A percentile compares a stretch with the other conserved stretches of the same genome.
Evolutionary conservation across 2,329 filamentous ascomycete species (phyloP).

Genomic region (Lachnellula arida): DNA sequence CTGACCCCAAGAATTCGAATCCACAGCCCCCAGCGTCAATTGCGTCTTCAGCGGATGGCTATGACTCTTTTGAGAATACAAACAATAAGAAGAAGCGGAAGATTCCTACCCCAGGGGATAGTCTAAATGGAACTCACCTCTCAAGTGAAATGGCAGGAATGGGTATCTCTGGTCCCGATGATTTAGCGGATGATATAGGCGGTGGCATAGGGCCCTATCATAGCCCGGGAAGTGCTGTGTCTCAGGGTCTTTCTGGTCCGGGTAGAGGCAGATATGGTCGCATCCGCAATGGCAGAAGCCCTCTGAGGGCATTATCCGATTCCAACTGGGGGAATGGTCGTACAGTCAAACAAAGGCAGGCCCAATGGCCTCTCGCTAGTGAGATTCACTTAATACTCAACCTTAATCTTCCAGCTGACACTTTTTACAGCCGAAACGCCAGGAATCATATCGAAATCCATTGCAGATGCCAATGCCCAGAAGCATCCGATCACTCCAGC

Average conservation of each 20-base stretch:
- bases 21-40: conserved; percentile 61
- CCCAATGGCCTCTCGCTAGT: conserved; percentile 29
- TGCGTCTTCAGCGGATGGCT: conserved; percentile 73
- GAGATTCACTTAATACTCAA: conserved; percentile 21
- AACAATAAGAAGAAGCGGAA: conserved; percentile 99
- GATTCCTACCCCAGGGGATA: conserved; percentile 82
- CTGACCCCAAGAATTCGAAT: conserved; percentile 43
- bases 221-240: conserved; percentile 48
- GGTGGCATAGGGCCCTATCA: conserved; percentile 48
- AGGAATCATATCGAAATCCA: conserved; percentile 88
- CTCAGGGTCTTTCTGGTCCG: conserved; percentile 73
- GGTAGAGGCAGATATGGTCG: conserved; percentile 82
- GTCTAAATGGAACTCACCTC: conserved; percentile 38
- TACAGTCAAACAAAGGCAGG: conserved; percentile 29
- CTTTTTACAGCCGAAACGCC: conserved; percentile 45
- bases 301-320: conserved; percentile 56
- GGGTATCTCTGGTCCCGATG: conserved; percentile 48
- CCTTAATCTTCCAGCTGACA: conserved; percentile 5
- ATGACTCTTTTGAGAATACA: conserved; percentile 96
- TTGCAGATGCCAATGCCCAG: conserved; percentile 84
- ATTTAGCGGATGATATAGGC: conserved; percentile 38
- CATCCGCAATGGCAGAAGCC: conserved; percentile 54
- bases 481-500: conserved; percentile 54
- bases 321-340: conserved; percentile 33
- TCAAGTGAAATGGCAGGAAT: conserved; percentile 61